Evolutionary conservation across 2,329 filamentous ascomycete species (phyloP).

Genomic region (Xylariaceae sp.): DNA sequence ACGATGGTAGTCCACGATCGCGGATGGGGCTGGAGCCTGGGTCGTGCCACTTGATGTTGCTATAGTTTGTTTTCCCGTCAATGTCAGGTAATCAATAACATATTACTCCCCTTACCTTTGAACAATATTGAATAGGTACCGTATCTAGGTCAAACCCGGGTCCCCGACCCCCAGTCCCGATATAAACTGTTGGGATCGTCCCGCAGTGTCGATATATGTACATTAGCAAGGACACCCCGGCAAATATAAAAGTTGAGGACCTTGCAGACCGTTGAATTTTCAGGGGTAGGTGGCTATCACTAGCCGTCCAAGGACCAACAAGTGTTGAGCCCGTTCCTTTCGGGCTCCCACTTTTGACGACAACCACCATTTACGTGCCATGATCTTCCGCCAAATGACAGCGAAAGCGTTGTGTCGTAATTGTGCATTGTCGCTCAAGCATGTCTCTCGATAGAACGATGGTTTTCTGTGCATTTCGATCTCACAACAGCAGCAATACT

Average conservation of each 20-base stretch:
- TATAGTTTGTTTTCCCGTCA: background rate
- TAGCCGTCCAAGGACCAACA: too few species aligned
- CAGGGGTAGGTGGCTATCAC: too few species aligned
- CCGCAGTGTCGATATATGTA: background rate
- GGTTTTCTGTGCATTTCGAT: background rate
- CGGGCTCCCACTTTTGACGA: background rate
- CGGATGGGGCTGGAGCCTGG: too few species aligned
- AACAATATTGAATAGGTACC: too few species aligned
- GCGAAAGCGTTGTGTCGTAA: background rate
- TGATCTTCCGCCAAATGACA: background rate
- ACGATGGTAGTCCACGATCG: too few species aligned
- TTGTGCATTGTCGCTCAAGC: background rate
- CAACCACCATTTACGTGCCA: background rate
- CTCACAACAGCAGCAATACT: background rate
- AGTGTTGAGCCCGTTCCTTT: too few species aligned
- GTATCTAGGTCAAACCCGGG: too few species aligned
- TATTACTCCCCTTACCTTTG: too few species aligned
- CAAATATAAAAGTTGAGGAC: constrained; percentile 2
- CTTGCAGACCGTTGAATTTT: constrained; percentile 9
- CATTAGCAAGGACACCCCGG: constrained; percentile 14
- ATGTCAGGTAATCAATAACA: constrained; percentile 5
- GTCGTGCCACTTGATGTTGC: too few species aligned
- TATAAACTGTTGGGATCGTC: constrained; percentile 4
- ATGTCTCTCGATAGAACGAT: constrained; percentile 1
- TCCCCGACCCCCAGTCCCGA: too few species aligned